phyloP scores from a whole-genome alignment of 2,329 filamentous ascomycete genomes.

The Fusarium sp. region DNA sequence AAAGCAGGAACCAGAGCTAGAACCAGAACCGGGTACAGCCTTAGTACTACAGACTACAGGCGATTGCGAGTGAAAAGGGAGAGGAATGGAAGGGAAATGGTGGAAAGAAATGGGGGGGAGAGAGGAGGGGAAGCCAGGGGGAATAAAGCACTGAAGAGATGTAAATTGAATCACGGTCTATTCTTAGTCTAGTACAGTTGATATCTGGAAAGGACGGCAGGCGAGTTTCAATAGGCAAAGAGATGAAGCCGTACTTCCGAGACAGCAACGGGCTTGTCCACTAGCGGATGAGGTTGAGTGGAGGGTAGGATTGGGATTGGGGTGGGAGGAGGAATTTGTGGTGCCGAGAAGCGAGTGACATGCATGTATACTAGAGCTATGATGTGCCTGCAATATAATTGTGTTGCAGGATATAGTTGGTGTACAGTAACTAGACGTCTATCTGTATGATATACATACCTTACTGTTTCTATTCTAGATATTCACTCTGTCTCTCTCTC shows the following conservation, averaged over 20 bases:
- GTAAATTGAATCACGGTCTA: neutral
- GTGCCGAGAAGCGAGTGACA: slow-evolving; percentile 41
- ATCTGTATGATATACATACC: no score
- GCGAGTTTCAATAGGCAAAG: slow-evolving; percentile 25
- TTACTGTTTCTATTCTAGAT: neutral
- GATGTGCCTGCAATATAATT: no score
- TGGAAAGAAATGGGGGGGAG: neutral
- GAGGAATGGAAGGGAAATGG: neutral
- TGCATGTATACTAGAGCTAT: slow-evolving; percentile 1
- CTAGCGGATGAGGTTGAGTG: slow-evolving; percentile 32
- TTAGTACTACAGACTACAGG: neutral
- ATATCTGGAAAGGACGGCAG: slow-evolving; percentile 32
- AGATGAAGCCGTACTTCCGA: slow-evolving; percentile 50
- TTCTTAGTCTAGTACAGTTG: neutral
- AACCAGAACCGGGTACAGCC: no score
- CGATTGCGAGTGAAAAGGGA: neutral
- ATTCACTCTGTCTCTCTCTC: neutral
- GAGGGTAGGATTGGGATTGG: slow-evolving; percentile 24
- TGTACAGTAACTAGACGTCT: neutral
- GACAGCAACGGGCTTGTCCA: slow-evolving; percentile 42
- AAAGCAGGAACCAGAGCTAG: slow-evolving; percentile 14
- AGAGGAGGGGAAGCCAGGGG: neutral
- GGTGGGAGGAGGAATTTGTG: slow-evolving; percentile 21
- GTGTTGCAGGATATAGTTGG: neutral
- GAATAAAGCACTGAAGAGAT: neutral